Conservation (phyloP, 208 protist species). For the Crithidia thermophila region DNA sequence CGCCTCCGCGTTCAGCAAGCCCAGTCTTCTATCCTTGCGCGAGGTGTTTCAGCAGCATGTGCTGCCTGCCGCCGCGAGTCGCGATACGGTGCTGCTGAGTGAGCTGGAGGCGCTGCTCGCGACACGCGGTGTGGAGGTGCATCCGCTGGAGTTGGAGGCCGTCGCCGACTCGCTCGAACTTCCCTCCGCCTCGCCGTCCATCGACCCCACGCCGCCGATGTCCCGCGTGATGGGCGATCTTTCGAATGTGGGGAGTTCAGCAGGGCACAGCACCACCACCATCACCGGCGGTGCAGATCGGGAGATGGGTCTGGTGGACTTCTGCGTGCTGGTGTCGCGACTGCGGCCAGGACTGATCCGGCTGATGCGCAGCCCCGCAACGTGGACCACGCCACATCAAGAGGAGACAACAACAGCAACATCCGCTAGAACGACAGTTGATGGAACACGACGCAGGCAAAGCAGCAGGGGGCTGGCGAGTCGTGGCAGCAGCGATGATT, state of each 20-base stretch:
- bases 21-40: slow-evolving; percentile 33
- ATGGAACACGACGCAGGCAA: not conserved
- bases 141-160: slow-evolving; percentile 56
- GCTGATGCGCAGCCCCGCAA: slow-evolving; percentile 42
- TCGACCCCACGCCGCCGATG: not conserved
- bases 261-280: slow-evolving; percentile 3
- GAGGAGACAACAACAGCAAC: not conserved
- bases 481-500: not conserved
- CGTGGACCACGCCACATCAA: slow-evolving; percentile 4
- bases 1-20: too few relatives aligned
- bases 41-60: slow-evolving; percentile 26
- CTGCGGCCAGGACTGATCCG: slow-evolving; percentile 56
- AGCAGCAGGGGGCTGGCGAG: not conserved
- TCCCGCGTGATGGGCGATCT: too few relatives aligned
- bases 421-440: not conserved
- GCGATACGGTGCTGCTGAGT: slow-evolving; percentile 35
- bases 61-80: not conserved
- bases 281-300: slow-evolving; percentile 19
- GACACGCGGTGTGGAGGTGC: slow-evolving; percentile 32
- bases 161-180: slow-evolving; percentile 66
- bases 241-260: too few relatives aligned
- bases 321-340: slow-evolving; percentile 73
- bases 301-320: slow-evolving; percentile 45
- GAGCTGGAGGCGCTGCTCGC: slow-evolving; percentile 36
- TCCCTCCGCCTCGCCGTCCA: not conserved